These are phyloP conservation scores for Camellia granthamiana DNA, from an alignment of 148 eudicot genomes.

Conservation along the genomic window DNA sequence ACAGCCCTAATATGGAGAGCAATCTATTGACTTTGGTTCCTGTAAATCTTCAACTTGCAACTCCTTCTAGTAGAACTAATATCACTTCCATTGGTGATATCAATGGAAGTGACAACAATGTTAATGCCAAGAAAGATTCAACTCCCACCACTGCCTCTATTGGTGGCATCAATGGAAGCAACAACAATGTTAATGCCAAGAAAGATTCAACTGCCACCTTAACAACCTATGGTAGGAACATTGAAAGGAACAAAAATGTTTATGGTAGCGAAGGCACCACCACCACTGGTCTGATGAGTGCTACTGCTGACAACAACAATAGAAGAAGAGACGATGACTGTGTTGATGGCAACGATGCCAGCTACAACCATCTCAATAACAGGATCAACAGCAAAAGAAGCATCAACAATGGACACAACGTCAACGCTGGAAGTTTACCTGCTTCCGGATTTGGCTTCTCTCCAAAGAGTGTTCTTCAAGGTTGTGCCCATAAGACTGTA, in stretches of 20 bases:
- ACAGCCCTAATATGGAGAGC: neutral
- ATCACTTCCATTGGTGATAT: neutral
- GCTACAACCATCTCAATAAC: neutral
- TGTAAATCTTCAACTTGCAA: slow-evolving; percentile 15
- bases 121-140: neutral
- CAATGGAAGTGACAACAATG: neutral
- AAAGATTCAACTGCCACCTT: neutral
- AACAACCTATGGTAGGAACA: neutral
- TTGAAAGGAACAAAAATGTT: neutral
- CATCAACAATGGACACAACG: slow-evolving; percentile 6
- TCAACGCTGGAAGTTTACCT: slow-evolving; percentile 3
- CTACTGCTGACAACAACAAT: neutral
- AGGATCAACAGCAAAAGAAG: slow-evolving; percentile 10
- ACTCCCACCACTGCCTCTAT: neutral
- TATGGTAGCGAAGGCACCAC: neutral
- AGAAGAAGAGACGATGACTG: neutral
- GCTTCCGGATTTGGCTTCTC: slow-evolving; percentile 38
- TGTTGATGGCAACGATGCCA: neutral
- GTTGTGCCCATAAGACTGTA: slow-evolving; percentile 21
- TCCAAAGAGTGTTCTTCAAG: slow-evolving; percentile 42
- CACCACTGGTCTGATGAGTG: neutral
- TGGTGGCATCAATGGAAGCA: neutral
- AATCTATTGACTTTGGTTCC: neutral
- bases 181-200: neutral
- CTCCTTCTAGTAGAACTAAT: neutral